Base-by-base conservation (phyloP, 257 asterid species). In the Solanum paucissectum region DNA sequence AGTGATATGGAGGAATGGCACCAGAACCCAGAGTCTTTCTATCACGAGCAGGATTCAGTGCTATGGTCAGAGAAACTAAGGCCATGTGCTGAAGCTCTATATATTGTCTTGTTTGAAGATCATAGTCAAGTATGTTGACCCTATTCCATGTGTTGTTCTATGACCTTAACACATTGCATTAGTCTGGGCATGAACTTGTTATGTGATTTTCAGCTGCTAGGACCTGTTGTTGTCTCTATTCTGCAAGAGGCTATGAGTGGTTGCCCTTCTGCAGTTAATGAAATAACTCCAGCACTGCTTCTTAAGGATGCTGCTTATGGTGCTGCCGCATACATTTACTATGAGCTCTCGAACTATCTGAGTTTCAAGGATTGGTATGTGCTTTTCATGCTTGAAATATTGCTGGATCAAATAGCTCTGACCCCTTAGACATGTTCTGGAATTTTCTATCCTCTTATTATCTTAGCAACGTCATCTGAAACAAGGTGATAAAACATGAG, bases 241-340 rank as follows among this genome's bases (percentile, higher is more conserved):
- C 98, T 97, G 89, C 98, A 96, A 88, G 99, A 97, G 92, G 99
- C 99, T 87, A 97, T 97, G 99, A 91, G 84, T 91, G 94, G 92
- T 25, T 96, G 98, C 86, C 98, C 98, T 92, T 89, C 96, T 89
- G 93, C 99, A 86, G 94, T 93, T 81, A 90, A 87, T 91, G 99
- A 97, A 89, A 94, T 97, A 66, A 94, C 95, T 87, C 93, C 96
- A 13, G 95, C 93, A 32, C 88, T 96, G 91, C 99, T 97, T 90
- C 95, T 97, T 83, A 97, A 97, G 93, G 99, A 97, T 62, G 99
- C 99, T 91, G 99, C 99, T 85, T 97, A 97, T 92, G 95, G 98
- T 88, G 99, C 99, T 87, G 99, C 99, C 62, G 98, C 99, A 64
- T 96, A 95, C 91, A 98, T 96, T 74, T 94, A 96, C 91, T 97